Conservation (phyloP, 1,139 yeast species). For the Candida glucosophila region DNA sequence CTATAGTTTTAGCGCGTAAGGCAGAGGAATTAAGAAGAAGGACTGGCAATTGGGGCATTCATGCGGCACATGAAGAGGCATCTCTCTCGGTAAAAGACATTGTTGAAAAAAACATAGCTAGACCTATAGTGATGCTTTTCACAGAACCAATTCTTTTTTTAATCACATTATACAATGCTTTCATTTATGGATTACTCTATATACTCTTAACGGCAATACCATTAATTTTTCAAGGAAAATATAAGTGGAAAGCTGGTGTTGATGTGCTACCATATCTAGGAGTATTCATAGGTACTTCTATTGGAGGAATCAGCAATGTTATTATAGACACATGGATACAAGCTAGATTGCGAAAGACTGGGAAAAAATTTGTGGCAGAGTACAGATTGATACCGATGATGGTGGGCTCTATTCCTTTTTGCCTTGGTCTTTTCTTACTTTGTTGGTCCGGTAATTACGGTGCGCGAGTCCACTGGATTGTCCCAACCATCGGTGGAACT, state of each 20-base stretch:
- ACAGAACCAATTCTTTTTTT: conserved; percentile 61
- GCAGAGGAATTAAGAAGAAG: conserved; percentile 46
- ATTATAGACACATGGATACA: conserved; percentile 12
- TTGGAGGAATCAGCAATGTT: conserved; percentile 36
- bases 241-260: conserved; percentile 41
- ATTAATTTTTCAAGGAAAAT: conserved; percentile 51
- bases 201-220: conserved; percentile 69
- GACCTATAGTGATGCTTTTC: conserved; percentile 58
- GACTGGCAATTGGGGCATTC: conserved; percentile 60
- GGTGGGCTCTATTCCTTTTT: conserved; percentile 53
- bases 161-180: conserved; percentile 62
- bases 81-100: conserved; percentile 52
- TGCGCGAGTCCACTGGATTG: conserved; percentile 61
- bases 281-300: conserved; percentile 45
- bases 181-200: conserved; percentile 70
- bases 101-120: conserved; percentile 50
- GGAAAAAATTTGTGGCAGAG: conserved; percentile 58
- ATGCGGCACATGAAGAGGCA: conserved; percentile 69
- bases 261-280: conserved; percentile 52
- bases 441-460: conserved; percentile 72
- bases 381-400: conserved; percentile 61
- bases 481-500: conserved; percentile 59
- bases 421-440: conserved; percentile 69
- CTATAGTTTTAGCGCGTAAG: conserved; percentile 39
- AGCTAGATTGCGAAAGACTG: conserved; percentile 4